A percentile compares a stretch with the other conserved stretches of the same genome.
phyloP scores from a whole-genome alignment of 2,329 filamentous ascomycete species.

The Talaromyces sp. region DNA sequence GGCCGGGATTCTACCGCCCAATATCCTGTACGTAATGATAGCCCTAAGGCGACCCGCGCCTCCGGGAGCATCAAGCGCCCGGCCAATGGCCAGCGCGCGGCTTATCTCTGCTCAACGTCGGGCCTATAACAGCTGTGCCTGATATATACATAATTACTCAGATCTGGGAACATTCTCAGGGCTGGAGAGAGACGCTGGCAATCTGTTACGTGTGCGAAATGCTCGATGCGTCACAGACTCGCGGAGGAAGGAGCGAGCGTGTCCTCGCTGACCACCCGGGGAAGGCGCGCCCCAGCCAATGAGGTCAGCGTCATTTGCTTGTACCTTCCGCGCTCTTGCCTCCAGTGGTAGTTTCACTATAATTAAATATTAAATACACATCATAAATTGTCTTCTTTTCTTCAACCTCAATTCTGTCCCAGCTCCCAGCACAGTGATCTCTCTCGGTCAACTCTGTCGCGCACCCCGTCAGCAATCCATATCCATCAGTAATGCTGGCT shows the following conservation, averaged over 20 bases:
- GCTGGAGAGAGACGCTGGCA: not conserved
- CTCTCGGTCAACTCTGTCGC: too few relatives aligned
- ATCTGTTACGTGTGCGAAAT: slow-evolving; percentile 27
- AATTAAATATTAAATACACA: too few relatives aligned
- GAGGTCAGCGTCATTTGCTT: not conserved
- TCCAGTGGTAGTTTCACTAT: too few relatives aligned
- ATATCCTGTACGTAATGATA: slow-evolving; percentile 28
- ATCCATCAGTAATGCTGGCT: not conserved
- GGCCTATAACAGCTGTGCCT: not conserved
- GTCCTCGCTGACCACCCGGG: not conserved
- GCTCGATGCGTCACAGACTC: not conserved
- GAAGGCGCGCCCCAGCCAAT: not conserved
- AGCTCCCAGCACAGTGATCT: too few relatives aligned
- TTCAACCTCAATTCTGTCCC: not conserved
- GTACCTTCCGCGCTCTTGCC: not conserved
- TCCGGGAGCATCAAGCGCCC: slow-evolving; percentile 1
- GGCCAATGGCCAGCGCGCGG: slow-evolving; percentile 23
- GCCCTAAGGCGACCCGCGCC: slow-evolving; percentile 14
- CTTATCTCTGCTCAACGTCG: slow-evolving; percentile 24
- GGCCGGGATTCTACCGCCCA: not conserved
- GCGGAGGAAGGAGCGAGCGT: not conserved
- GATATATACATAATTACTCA: too few relatives aligned
- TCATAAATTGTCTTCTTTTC: too few relatives aligned
- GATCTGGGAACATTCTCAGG: too few relatives aligned
- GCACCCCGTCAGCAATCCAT: too few relatives aligned